These are phyloP conservation scores for Arxiozyma bovina DNA, from an alignment of 1,139 yeast species.

Conservation along the genomic window DNA sequence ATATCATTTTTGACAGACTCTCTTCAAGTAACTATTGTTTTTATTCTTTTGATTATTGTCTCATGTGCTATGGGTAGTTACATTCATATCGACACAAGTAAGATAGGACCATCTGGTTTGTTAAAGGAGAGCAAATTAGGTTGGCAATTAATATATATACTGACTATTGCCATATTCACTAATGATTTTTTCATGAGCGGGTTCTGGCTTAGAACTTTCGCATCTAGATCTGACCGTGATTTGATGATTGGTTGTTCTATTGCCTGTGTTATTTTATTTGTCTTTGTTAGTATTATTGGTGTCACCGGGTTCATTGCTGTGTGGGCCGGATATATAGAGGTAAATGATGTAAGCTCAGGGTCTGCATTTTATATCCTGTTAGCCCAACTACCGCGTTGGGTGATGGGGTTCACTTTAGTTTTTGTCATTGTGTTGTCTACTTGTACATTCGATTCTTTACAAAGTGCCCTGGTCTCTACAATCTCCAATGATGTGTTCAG, in stretches of 20 bases:
- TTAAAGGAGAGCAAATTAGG: conserved; percentile 63
- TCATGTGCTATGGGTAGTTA: conserved; percentile 75
- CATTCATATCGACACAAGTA: conserved; percentile 55
- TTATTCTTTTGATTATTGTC: conserved; percentile 59
- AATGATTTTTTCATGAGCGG: conserved; percentile 88
- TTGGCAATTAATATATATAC: conserved; percentile 81
- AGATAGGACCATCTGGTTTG: conserved; percentile 57
- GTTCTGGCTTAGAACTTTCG: conserved; percentile 91
- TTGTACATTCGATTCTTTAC: conserved; percentile 82
- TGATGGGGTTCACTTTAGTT: conserved; percentile 71
- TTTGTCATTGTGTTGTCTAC: conserved; percentile 69
- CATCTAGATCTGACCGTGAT: conserved; percentile 70
- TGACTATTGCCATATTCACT: conserved; percentile 78
- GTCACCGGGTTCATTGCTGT: conserved; percentile 81
- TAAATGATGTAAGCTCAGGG: conserved; percentile 54
- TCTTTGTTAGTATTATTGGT: conserved; percentile 65
- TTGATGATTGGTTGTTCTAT: conserved; percentile 64
- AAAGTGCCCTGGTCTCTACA: conserved; percentile 82
- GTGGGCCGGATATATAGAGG: conserved; percentile 69
- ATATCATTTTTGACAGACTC: conserved; percentile 86
- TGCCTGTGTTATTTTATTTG: conserved; percentile 59
- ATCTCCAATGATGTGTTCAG: conserved; percentile 84
- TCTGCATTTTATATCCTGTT: conserved; percentile 64
- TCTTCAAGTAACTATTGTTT: conserved; percentile 70
- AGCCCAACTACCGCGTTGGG: conserved; percentile 76